Base-by-base conservation (phyloP, 2,329 filamentous ascomycete species). In the Nemania abortiva region DNA sequence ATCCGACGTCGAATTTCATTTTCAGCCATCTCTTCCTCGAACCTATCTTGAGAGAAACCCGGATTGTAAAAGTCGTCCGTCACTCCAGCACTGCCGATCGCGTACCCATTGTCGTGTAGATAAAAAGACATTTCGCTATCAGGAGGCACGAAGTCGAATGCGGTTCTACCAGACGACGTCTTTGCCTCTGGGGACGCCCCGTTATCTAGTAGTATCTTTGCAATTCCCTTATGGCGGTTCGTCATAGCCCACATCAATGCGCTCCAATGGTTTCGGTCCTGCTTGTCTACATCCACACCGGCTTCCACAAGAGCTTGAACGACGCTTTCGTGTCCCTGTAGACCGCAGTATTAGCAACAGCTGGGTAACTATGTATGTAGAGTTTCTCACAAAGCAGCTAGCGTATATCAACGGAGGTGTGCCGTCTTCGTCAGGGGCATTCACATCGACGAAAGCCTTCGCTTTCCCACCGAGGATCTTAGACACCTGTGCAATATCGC, bases 201-300 rank as follows among this genome's bases (percentile, higher is more conserved):
- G 76, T 96, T 93, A 79, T 99, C 95, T 39, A 99, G 87, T 18
- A 99, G 84, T 11, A 94, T 86, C 81, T 98, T 98, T 42, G 95
- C 95, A 74, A 99, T 99, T 56, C 90, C 91, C 82, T 98, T 98
- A 82, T 99, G 96, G 66, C 95, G 86, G 81, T 99, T 99, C 65
- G 96, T 99, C 93, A 98, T 98, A 58, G 96, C 95, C 96, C 96
- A 99, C 95, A 99, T 99, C 70, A 99, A 86, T 15, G 96, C 93
- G 76, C 93, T 98, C 96, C 96, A 99, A 78, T 97, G 92, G 78
- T 98, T 98, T 71, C 91, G 92, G 79, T 99, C 96, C 81, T 98
- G 95, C 76, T 91, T 91, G 82, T 99, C 94, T 61, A 98, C 94
- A 75, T 94, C 89, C 47, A 92, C 95, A 27, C 95, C 95, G 10